phyloP scores from a whole-genome alignment of 176 grass and related monocot genomes.

The Cenchrus purpureus region DNA sequence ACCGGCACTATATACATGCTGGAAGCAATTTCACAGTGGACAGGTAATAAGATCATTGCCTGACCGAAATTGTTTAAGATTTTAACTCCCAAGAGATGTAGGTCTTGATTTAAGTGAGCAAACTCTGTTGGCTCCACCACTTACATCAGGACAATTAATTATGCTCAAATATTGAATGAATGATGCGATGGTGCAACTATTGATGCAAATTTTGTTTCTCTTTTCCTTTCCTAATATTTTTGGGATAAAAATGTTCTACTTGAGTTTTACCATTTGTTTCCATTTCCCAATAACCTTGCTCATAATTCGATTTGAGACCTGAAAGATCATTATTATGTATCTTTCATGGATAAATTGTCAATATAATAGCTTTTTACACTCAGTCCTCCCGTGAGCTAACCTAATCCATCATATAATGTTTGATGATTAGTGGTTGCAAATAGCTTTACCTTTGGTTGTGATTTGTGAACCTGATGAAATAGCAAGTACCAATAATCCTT shows the following conservation, averaged over 20 bases:
- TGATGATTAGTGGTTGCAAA: not conserved
- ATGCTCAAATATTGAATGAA: not conserved
- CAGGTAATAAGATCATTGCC: constrained; percentile 37
- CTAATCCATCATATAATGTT: not conserved
- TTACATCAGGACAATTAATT: not conserved
- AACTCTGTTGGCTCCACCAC: not conserved
- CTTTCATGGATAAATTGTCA: not conserved
- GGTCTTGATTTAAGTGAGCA: not conserved
- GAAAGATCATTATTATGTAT: not conserved
- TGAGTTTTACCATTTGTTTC: not conserved
- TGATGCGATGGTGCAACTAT: not conserved
- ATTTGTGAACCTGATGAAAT: not conserved
- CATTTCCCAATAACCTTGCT: no score
- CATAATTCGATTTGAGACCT: not conserved
- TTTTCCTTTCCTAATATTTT: not conserved
- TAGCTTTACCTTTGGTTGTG: not conserved
- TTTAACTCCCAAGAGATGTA: not conserved
- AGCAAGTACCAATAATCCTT: no score
- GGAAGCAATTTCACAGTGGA: constrained; percentile 53
- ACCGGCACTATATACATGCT: constrained; percentile 41
- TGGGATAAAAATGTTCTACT: not conserved
- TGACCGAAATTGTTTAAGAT: not conserved
- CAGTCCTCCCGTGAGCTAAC: not conserved
- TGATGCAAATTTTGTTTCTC: not conserved
- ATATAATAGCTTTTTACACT: not conserved